These are phyloP conservation scores for Colletotrichum tropicale DNA, from an alignment of 2,329 filamentous ascomycete species.

Conservation along the genomic window DNA sequence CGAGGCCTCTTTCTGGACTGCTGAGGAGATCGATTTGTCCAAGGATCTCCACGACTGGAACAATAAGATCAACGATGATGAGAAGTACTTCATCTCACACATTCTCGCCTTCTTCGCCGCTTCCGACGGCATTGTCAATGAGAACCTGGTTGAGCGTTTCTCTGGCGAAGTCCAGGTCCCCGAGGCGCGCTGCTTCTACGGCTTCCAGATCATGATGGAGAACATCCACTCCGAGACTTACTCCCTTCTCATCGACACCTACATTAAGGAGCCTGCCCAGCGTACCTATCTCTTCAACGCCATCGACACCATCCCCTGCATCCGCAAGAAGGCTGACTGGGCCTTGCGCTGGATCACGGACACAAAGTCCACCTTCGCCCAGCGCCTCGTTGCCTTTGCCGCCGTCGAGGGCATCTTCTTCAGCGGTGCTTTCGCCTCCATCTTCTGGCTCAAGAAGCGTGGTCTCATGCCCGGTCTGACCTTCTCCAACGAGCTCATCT, in stretches of 20 bases:
- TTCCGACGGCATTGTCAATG: constrained; percentile 98
- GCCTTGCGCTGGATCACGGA: constrained; percentile 94
- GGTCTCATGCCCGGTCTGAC: constrained; percentile 98
- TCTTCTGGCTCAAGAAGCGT: constrained; percentile 99
- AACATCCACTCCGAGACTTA: constrained; percentile 99
- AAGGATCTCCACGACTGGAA: constrained; percentile 99
- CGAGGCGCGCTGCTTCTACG: constrained; percentile 99
- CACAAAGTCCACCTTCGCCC: constrained; percentile 91
- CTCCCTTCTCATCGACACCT: constrained; percentile 97
- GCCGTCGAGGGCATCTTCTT: constrained; percentile 99
- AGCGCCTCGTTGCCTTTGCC: constrained; percentile 94
- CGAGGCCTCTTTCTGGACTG: constrained; percentile 99
- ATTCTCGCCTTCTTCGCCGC: constrained; percentile 99
- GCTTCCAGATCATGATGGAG: constrained; percentile 99
- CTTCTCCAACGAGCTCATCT: constrained; percentile 99
- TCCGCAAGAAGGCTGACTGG: constrained; percentile 99
- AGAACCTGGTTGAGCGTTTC: constrained; percentile 98
- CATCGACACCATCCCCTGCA: constrained; percentile 98
- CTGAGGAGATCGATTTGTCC: constrained; percentile 98
- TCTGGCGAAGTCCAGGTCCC: constrained; percentile 95
- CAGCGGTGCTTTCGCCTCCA: constrained; percentile 96
- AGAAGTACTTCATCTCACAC: constrained; percentile 98
- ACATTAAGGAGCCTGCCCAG: constrained; percentile 97
- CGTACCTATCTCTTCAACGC: constrained; percentile 96
- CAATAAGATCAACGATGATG: constrained; percentile 94